phyloP scores from a whole-genome alignment of 768 basidiomycete genomes.

The Pisolithus orientalis region DNA sequence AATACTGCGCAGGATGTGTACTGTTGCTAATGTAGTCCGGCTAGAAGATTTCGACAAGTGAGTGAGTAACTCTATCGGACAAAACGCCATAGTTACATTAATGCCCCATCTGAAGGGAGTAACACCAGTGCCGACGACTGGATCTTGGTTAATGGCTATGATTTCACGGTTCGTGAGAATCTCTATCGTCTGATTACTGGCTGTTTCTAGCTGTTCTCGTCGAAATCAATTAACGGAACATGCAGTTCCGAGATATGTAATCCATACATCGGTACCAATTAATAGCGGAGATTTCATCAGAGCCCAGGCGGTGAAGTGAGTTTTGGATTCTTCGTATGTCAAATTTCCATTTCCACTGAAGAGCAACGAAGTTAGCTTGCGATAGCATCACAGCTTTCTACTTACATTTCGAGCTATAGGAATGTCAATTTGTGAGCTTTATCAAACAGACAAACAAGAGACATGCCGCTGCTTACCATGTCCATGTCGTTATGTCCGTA shows the following conservation, averaged over 20 bases:
- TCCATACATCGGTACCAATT: slow-evolving; percentile 50
- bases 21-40: slow-evolving; percentile 32
- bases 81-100: slow-evolving; percentile 37
- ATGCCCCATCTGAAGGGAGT: slow-evolving; percentile 66
- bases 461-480: slow-evolving; percentile 38
- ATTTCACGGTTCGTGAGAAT: slow-evolving; percentile 62
- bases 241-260: slow-evolving; percentile 6
- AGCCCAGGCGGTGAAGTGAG: slow-evolving; percentile 71
- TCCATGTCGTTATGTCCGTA: slow-evolving; percentile 67
- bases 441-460: neutral
- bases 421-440: neutral
- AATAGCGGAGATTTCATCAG: slow-evolving; percentile 64
- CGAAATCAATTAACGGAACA: neutral
- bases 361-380: neutral
- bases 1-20: slow-evolving; percentile 59
- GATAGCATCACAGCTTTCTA: slow-evolving; percentile 1
- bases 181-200: slow-evolving; percentile 44
- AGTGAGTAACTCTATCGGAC: neutral
- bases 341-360: slow-evolving; percentile 57
- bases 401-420: slow-evolving; percentile 49
- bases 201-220: slow-evolving; percentile 39
- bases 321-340: slow-evolving; percentile 56
- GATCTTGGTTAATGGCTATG: slow-evolving; percentile 64
- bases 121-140: slow-evolving; percentile 51
- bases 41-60: slow-evolving; percentile 9